Evolutionary conservation across 2,329 filamentous ascomycete species (phyloP).

Genomic region (Catunica adiposa): DNA sequence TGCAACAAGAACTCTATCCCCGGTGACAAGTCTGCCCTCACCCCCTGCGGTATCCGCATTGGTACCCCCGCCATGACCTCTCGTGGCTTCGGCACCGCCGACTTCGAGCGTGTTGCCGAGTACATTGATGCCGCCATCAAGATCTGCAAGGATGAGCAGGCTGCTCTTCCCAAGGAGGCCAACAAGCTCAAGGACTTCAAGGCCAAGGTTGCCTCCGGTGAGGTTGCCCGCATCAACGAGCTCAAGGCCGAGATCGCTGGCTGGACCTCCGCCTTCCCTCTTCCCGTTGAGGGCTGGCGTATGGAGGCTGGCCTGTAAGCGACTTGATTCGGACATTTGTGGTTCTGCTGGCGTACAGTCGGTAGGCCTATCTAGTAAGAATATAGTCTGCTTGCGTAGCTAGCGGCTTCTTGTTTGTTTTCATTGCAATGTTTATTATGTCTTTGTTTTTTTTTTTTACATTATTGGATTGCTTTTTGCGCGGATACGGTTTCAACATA

Average conservation of each 20-base stretch:
- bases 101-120: slow-evolving; percentile 82
- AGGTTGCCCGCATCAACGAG: slow-evolving; percentile 64
- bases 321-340: not conserved
- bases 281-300: slow-evolving; percentile 66
- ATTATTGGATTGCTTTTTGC: not conserved
- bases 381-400: not conserved
- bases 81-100: slow-evolving; percentile 78
- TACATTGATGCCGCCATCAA: slow-evolving; percentile 71
- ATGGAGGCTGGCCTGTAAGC: slow-evolving; percentile 40
- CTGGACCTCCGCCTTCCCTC: slow-evolving; percentile 83
- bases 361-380: not conserved
- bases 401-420: not conserved
- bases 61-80: slow-evolving; percentile 96
- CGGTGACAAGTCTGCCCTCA: slow-evolving; percentile 92
- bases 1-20: slow-evolving; percentile 99
- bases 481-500: slow-evolving; percentile 12
- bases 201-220: slow-evolving; percentile 66
- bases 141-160: slow-evolving; percentile 63
- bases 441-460: slow-evolving; percentile 3
- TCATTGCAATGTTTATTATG: slow-evolving; percentile 4
- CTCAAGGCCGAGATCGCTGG: slow-evolving; percentile 76
- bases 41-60: slow-evolving; percentile 86
- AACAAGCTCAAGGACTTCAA: slow-evolving; percentile 90
- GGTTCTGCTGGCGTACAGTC: not conserved
- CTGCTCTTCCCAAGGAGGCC: slow-evolving; percentile 56